Evolutionary conservation across 371 early-diverging fungal species (phyloP), one percentile per base, ranked within the genome.

Genomic region (Vairimorpha ceranae): DNA sequence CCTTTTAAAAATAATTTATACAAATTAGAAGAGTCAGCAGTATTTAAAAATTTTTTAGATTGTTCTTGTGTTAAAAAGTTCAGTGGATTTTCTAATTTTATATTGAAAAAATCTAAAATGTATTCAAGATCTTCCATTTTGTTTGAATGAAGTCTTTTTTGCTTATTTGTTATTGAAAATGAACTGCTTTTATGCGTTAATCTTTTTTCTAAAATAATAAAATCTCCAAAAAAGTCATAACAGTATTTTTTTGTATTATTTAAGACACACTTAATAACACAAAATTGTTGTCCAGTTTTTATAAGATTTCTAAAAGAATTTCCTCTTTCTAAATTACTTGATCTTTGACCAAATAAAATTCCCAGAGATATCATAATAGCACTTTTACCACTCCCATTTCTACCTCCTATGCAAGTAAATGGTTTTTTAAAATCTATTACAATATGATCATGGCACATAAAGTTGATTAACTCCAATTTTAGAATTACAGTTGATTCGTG

Each of bases 281-380:
- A 68, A 29, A 36, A 52, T 2, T 67, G 46, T 54, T 77, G 65
- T 35, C 79, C 79, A 17, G 67, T 78, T 72, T 77, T 80, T 32
- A 84, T 82, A 7, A 81, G 65, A 56, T 76, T 64, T 30, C 66
- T 77, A 41, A 64, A 69, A n/a, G 76, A 70, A 21, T 64, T 70
- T 64, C 84, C 84, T 25, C 84, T 41, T 23, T 81, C 83, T 59
- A 84, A 65, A 30, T 45, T 15, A 14, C 38, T 19, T 15, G 82
- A 75, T 45, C 79, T 45, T 51, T 77, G 80, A 0, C 84, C 84
- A 80, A 84, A 77, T 8, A 81, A 32, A 32, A 81, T 65, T 12
- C 84, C 84, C 12, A 84, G 21, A 4, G 81, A 81, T n/a, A 82
- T 74, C 83, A 82, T 84, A 29, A 84, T 67, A 10, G 84, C 81